A percentile compares a stretch with the other conserved stretches of the same genome.
phyloP scores from a whole-genome alignment of 31 red algal genomes.

The Pterothamnion heteromorphum region DNA sequence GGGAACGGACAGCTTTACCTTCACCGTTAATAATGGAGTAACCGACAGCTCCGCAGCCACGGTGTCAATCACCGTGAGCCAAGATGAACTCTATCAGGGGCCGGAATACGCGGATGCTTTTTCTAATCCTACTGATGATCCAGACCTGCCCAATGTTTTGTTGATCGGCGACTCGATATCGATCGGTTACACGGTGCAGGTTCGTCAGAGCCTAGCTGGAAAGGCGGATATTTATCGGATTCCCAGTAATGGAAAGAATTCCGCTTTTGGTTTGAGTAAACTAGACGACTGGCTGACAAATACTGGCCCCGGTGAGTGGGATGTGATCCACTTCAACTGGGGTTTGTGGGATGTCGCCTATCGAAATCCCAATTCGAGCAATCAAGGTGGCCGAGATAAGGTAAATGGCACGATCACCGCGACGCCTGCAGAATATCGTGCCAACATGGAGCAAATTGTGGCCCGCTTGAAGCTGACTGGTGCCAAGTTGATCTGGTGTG shows the following conservation, averaged over 20 bases:
- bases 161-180: neutral
- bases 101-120: no score
- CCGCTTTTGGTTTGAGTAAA: neutral
- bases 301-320: neutral
- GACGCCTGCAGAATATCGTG: neutral
- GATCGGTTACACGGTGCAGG: neutral
- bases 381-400: neutral
- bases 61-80: no score
- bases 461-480: neutral
- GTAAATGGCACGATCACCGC: neutral
- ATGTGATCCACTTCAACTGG: conserved; percentile 1
- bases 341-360: neutral
- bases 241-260: neutral
- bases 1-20: no score
- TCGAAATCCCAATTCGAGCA: neutral
- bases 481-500: neutral
- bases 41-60: no score
- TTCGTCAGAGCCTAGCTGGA: neutral
- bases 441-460: neutral
- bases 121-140: no score
- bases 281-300: neutral
- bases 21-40: no score
- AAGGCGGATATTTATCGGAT: neutral
- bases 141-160: neutral
- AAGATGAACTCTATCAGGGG: no score